A percentile compares a stretch with the other conserved stretches of the same genome.
Evolutionary conservation across 75 land plant species (phyloP).

Genomic region (Picea sitchensis): DNA sequence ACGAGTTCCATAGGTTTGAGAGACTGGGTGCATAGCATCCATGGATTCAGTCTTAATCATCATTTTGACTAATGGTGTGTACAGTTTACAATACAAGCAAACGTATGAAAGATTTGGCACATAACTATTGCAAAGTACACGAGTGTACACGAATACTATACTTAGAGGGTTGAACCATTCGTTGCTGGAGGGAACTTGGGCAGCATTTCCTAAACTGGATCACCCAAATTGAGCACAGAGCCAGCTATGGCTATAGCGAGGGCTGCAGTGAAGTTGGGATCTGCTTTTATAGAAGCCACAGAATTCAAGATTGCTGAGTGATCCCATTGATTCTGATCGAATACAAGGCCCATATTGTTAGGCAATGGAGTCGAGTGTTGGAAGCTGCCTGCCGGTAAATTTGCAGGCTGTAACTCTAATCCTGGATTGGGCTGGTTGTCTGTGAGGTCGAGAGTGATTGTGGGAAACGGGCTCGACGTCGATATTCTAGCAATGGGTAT

Average conservation of each 20-base stretch:
- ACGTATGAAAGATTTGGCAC: too few species aligned
- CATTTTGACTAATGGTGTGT: too few species aligned
- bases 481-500: constrained; percentile 3
- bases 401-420: not conserved
- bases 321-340: too few species aligned
- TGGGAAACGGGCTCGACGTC: not conserved
- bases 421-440: not conserved
- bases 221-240: not conserved
- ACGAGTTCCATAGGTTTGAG: too few species aligned
- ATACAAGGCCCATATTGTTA: not conserved
- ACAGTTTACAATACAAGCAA: too few species aligned
- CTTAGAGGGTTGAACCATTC: not conserved
- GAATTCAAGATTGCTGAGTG: not conserved
- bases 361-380: not conserved
- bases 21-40: too few species aligned
- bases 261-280: not conserved
- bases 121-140: not conserved
- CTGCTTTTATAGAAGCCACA: not conserved
- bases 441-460: constrained; percentile 4
- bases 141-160: not conserved
- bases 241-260: not conserved
- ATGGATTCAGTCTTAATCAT: too few species aligned
- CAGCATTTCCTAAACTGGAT: not conserved
- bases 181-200: not conserved
- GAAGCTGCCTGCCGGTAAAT: not conserved